Evolutionary conservation across 192 early-diverging fungal species (phyloP), one percentile per base, ranked within the genome.

Genomic region (Irineochytrium annulatum): DNA sequence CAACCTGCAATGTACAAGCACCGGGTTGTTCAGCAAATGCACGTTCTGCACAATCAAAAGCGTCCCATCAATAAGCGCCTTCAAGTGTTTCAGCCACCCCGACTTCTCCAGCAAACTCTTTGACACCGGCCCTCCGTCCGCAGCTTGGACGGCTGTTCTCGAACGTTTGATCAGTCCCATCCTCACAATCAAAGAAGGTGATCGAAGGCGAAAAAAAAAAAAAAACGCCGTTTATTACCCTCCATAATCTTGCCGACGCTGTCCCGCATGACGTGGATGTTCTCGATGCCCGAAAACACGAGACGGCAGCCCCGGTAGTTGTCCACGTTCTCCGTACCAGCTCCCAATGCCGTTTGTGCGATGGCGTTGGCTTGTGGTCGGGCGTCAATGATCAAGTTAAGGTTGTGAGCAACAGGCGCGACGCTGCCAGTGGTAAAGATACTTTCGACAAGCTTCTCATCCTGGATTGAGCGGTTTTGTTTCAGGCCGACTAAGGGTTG

Each of bases 251-350:
- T 87, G 54, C 78, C 80, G 64, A 94, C 77, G 55, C 89, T 89
- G 48, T 94, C 94, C 33, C 96, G 74, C 83, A 99, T 93, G 5
- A 97, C 93, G 68, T 99, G 96, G 63, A 99, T 99, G 69, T 99
- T 99, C 54, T 94, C 94, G 54, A 99, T 97, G 2, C 92, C 93
- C 68, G 91, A 76, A 63, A 90, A 93, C 49, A 78, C 80, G 45
- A 94, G 86, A 69, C 90, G 87, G 55, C 90, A 95, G 55, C 87
- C 85, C 48, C 80, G 70, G 72, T 99, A 99, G 63, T 97, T 87
- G 30, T 97, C 94, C 72, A 87, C 86, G 69, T 87, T 94, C 64
- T 99, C 96, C 13, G 91, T 90, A 8, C 96, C 96, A 17, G 94
- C 92, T 0, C 96, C 96, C 30, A 92, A 80, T 3, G 91, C 93